Conservation (phyloP, 371 early-diverging fungal genomes). For the Chytridiales sp. region DNA sequence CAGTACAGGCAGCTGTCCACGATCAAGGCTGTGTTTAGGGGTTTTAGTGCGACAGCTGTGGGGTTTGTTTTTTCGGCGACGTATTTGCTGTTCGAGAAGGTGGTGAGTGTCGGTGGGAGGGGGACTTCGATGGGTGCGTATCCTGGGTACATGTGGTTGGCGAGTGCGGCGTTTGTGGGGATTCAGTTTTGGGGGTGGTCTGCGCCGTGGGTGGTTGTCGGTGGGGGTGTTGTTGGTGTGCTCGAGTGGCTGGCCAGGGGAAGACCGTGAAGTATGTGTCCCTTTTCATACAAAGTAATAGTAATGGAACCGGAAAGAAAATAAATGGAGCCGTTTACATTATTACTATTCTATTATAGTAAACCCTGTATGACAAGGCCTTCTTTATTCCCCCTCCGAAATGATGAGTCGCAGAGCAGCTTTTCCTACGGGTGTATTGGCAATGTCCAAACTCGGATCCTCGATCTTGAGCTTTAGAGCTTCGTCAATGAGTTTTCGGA, state of each 20-base stretch:
- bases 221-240: constrained; percentile 48
- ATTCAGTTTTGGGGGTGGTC: constrained; percentile 37
- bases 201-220: constrained; percentile 40
- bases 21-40: constrained; percentile 48
- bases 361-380: too few relatives aligned
- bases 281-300: not conserved
- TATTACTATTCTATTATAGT: too few relatives aligned
- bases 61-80: constrained; percentile 60
- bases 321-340: not conserved
- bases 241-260: constrained; percentile 41
- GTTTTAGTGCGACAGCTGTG: constrained; percentile 59
- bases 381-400: constrained; percentile 44
- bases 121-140: constrained; percentile 25
- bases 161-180: constrained; percentile 46
- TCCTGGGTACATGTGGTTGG: constrained; percentile 42
- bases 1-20: constrained; percentile 38
- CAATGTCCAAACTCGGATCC: constrained; percentile 58
- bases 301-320: not conserved
- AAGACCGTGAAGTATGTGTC: too few relatives aligned
- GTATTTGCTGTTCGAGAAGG: constrained; percentile 44
- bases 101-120: constrained; percentile 25
- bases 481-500: constrained; percentile 64
- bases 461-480: constrained; percentile 68
- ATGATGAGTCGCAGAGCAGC: constrained; percentile 29
- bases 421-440: constrained; percentile 1